Evolutionary conservation across 345 rosid species (phyloP).

Genomic region (Eutrema yunnanense): DNA sequence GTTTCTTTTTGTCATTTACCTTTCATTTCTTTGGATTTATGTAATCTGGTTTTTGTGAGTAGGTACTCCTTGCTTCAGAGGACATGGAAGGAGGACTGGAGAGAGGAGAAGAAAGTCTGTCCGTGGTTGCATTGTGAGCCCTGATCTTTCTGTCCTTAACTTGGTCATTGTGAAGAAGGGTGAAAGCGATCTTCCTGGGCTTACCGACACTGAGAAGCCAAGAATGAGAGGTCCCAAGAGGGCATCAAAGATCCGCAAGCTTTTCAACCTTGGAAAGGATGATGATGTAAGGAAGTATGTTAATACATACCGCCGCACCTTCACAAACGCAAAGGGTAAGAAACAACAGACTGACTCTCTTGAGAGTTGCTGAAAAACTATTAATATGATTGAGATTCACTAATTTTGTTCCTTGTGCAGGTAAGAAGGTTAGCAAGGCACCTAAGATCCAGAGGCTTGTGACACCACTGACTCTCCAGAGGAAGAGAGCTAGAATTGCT

Average conservation of each 20-base stretch:
- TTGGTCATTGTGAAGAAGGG: slow-evolving; percentile 90
- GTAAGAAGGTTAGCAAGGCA: slow-evolving; percentile 80
- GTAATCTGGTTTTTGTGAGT: neutral
- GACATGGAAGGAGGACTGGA: slow-evolving; percentile 70
- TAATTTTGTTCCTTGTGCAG: slow-evolving; percentile 22
- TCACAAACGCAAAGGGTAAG: slow-evolving; percentile 65
- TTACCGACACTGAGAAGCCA: slow-evolving; percentile 85
- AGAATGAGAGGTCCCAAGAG: slow-evolving; percentile 97
- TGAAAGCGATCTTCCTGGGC: slow-evolving; percentile 75
- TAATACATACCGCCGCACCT: slow-evolving; percentile 75
- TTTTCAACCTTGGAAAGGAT: slow-evolving; percentile 81
- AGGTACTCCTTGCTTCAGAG: slow-evolving; percentile 87
- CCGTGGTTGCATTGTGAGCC: slow-evolving; percentile 89
- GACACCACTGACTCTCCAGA: slow-evolving; percentile 81
- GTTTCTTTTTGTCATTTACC: neutral
- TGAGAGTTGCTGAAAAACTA: neutral
- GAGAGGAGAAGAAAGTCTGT: slow-evolving; percentile 88
- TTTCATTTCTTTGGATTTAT: neutral
- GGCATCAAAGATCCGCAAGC: slow-evolving; percentile 79
- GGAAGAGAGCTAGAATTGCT: slow-evolving; percentile 73
- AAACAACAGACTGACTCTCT: neutral
- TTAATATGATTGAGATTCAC: neutral
- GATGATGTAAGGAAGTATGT: slow-evolving; percentile 93
- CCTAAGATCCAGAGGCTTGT: slow-evolving; percentile 91
- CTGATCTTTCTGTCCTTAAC: slow-evolving; percentile 78